A percentile compares a stretch with the other conserved stretches of the same genome.
phyloP scores from a whole-genome alignment of 2,329 filamentous ascomycete species.

The Tolypocladium inflatum region DNA sequence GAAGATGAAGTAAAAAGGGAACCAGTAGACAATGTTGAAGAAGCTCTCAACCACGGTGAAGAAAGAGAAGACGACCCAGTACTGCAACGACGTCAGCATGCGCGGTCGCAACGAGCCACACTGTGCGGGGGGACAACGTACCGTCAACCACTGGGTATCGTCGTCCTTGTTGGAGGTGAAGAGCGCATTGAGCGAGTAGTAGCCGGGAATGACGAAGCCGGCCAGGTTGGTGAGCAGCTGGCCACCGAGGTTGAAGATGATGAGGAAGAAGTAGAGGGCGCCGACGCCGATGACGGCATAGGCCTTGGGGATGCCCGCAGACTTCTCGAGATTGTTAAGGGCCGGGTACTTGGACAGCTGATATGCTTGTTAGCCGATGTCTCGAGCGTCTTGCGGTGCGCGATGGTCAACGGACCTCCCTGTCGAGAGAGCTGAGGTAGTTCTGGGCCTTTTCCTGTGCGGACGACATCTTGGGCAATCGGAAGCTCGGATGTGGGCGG shows the following conservation, averaged over 20 bases:
- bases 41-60: slow-evolving; percentile 77
- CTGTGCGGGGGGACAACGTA: slow-evolving; percentile 30
- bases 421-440: slow-evolving; percentile 71
- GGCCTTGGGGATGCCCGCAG: slow-evolving; percentile 74
- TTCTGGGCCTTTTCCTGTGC: slow-evolving; percentile 69
- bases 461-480: slow-evolving; percentile 43
- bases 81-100: slow-evolving; percentile 37
- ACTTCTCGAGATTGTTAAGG: slow-evolving; percentile 79
- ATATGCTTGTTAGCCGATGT: slow-evolving; percentile 8
- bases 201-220: slow-evolving; percentile 72
- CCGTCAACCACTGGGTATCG: slow-evolving; percentile 73
- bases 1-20: slow-evolving; percentile 99
- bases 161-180: slow-evolving; percentile 64
- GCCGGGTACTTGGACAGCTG: slow-evolving; percentile 79
- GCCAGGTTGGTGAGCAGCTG: slow-evolving; percentile 82
- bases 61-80: slow-evolving; percentile 81
- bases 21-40: slow-evolving; percentile 82
- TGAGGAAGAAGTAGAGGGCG: slow-evolving; percentile 80
- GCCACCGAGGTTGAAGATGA: slow-evolving; percentile 86
- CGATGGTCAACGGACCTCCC: slow-evolving; percentile 51
- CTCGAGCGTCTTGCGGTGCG: background rate
- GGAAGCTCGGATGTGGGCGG: slow-evolving; percentile 7
- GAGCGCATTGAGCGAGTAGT: slow-evolving; percentile 73
- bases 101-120: background rate
- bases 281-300: slow-evolving; percentile 70